Base-by-base conservation (phyloP, 2,329 filamentous ascomycete genomes). In the Fusarium hainanense region DNA sequence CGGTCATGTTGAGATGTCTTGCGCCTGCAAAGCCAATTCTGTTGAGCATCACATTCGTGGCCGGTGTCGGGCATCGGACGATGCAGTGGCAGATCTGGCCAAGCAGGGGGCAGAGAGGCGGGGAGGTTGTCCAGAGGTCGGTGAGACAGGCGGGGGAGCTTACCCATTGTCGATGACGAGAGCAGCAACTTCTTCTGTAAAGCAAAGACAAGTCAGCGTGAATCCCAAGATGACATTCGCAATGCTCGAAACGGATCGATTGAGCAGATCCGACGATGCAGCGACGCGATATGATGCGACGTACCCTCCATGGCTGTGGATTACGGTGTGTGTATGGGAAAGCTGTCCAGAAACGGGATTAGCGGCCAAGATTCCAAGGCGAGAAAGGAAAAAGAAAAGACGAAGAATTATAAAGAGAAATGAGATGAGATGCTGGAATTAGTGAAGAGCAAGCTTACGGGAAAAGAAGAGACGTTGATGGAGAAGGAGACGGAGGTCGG, bases 151-250 rank as follows among this genome's bases (percentile, higher is more conserved):
- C 71, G 73, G 73, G 73, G 75, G 79, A 85, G 88, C 94, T 93
- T 95, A 99, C 96, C 96, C 96, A 98, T 99, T 99, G 94, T 99
- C 96, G 88, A 99, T 98, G 87, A 99, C 96, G 93, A 99, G 94
- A 86, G 96, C 96, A 85, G 96, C 96, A 87, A 99, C 96, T 93
- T 99, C 96, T 90, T 99, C 96, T 98, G 83, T 85, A 86, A 50
- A 73, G 70, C 69, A 71, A 70, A 81, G 75, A 75, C 66, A 74
- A 34, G 80, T 87, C 75, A 88, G 87, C 78, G 69, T 78, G 59
- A 49, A 52, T 64, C 55, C 46, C 57, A 44, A 44, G 55, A 73
- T 57, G 59, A 49, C 50, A 65, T 64, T 66, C 55, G 61, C 63
- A 66, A 71, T 71, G 69, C 63, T 60, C 61, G 51, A 58, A 50